Evolutionary conservation across 768 basidiomycete genomes (phyloP).

Genomic region (Paxillus involutus): DNA sequence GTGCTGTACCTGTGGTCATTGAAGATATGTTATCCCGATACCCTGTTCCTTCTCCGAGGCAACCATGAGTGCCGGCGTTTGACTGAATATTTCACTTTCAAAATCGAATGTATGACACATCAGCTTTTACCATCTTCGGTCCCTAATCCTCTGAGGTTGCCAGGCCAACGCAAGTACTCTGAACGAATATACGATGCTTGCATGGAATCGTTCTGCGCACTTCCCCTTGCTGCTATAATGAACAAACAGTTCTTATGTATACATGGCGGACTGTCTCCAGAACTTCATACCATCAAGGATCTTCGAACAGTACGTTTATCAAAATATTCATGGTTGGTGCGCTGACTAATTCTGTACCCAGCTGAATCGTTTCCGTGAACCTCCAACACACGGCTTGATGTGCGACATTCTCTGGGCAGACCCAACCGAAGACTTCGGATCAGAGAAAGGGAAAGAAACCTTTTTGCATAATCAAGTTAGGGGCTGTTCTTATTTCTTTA

Average conservation of each 20-base stretch:
- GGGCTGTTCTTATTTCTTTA: conserved; percentile 77
- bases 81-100: conserved; percentile 66
- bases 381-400: conserved; percentile 72
- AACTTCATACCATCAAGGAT: conserved; percentile 67
- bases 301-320: conserved; percentile 49
- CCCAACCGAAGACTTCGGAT: conserved; percentile 70
- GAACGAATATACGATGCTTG: conserved; percentile 73
- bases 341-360: conserved; percentile 22
- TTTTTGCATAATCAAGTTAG: conserved; percentile 75
- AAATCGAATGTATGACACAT: conserved; percentile 42
- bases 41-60: conserved; percentile 59
- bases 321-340: background rate
- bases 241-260: conserved; percentile 81
- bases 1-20: conserved; percentile 63
- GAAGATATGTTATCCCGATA: conserved; percentile 63
- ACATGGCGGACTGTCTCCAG: conserved; percentile 72
- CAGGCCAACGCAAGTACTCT: conserved; percentile 76
- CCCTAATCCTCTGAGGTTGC: conserved; percentile 1
- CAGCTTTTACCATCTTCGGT: background rate
- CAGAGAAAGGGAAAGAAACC: conserved; percentile 61
- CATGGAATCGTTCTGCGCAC: conserved; percentile 71
- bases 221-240: conserved; percentile 75
- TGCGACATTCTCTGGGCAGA: conserved; percentile 79
- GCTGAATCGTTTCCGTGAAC: conserved; percentile 74
- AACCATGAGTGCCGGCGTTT: conserved; percentile 69